Evolutionary conservation across 768 basidiomycete species (phyloP).

Genomic region (Mycena albidolilacea): DNA sequence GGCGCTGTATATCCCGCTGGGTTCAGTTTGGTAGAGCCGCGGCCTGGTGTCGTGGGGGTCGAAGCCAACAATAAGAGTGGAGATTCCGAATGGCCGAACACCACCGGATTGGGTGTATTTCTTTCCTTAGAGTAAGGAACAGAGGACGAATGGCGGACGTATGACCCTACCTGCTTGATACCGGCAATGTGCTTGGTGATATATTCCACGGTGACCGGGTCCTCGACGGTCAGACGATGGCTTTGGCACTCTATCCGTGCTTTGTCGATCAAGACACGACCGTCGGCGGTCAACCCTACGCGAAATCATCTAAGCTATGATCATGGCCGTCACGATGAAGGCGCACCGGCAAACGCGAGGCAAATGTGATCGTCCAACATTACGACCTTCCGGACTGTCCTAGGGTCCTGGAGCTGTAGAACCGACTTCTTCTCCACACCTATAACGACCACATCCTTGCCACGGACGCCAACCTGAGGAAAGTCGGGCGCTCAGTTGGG

Average conservation of each 20-base stretch:
- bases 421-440: constrained; percentile 99
- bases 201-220: constrained; percentile 98
- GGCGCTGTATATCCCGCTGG: constrained; percentile 96
- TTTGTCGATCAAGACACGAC: constrained; percentile 97
- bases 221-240: constrained; percentile 96
- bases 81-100: constrained; percentile 98
- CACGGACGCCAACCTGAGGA: constrained; percentile 92
- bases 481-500: constrained; percentile 10
- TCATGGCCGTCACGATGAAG: constrained; percentile 16
- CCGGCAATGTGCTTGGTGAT: constrained; percentile 98
- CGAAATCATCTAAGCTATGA: constrained; percentile 27
- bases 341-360: constrained; percentile 95
- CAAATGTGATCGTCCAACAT: constrained; percentile 99
- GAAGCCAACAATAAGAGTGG: constrained; percentile 96
- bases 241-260: constrained; percentile 98
- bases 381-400: constrained; percentile 97
- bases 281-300: constrained; percentile 95
- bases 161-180: constrained; percentile 89
- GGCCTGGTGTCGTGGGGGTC: constrained; percentile 93
- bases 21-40: constrained; percentile 96
- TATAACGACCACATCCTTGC: constrained; percentile 94
- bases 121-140: constrained; percentile 1
- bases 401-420: constrained; percentile 96
- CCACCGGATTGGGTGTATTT: constrained; percentile 93
- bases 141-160: background rate